Conservation (phyloP, 2,329 filamentous ascomycete genomes). For the Sclerotinia minor region DNA sequence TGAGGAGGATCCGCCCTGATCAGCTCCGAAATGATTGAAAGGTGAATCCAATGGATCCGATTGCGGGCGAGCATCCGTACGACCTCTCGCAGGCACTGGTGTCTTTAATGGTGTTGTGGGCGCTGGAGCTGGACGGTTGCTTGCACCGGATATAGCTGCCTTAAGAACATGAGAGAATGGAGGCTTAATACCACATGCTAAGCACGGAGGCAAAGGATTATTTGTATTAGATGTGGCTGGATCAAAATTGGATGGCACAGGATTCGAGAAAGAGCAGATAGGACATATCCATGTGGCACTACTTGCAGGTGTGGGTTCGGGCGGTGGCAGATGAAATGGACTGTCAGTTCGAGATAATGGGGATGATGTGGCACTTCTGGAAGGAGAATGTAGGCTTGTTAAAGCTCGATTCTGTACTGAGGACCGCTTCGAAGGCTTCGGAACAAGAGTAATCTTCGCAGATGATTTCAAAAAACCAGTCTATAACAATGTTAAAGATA, state of each 20-base stretch:
- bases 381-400: slow-evolving; percentile 48
- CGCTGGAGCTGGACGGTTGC: slow-evolving; percentile 50
- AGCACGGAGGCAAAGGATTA: slow-evolving; percentile 80
- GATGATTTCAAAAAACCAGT: slow-evolving; percentile 94
- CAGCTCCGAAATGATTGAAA: slow-evolving; percentile 9
- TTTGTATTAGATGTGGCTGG: slow-evolving; percentile 75
- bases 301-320: slow-evolving; percentile 51
- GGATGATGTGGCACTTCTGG: slow-evolving; percentile 50
- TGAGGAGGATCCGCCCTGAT: slow-evolving; percentile 14
- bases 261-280: slow-evolving; percentile 94
- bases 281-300: slow-evolving; percentile 91
- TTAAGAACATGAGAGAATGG: slow-evolving; percentile 80
- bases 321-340: slow-evolving; percentile 47
- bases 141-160: slow-evolving; percentile 75
- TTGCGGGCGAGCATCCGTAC: slow-evolving; percentile 32
- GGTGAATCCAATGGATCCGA: slow-evolving; percentile 32
- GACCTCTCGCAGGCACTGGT: slow-evolving; percentile 39
- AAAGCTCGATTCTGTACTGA: slow-evolving; percentile 57
- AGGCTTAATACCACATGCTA: slow-evolving; percentile 93
- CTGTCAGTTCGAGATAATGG: slow-evolving; percentile 49
- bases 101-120: slow-evolving; percentile 36
- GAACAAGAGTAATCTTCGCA: slow-evolving; percentile 84
- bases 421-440: slow-evolving; percentile 72
- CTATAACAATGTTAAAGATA: slow-evolving; percentile 46
- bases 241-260: slow-evolving; percentile 91